A percentile compares a stretch with the other conserved stretches of the same genome.
Evolutionary conservation across 1,284 basidiomycete species (phyloP).

Genomic region (Apiotrichum gamsii): DNA sequence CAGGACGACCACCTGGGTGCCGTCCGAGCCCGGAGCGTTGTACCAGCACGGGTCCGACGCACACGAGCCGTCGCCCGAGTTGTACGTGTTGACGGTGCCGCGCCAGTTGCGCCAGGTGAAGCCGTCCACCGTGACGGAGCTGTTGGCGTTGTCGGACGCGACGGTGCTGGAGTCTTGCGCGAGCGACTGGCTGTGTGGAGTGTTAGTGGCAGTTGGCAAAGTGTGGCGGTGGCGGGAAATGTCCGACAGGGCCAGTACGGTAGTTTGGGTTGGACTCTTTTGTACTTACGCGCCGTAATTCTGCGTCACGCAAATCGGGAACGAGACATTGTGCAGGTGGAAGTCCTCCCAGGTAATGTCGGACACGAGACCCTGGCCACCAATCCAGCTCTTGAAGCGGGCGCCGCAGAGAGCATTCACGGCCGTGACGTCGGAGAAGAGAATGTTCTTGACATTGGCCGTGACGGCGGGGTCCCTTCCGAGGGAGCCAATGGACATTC

Average conservation of each 20-base stretch:
- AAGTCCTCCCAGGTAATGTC: conserved; percentile 53
- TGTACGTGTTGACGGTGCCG: conserved; percentile 48
- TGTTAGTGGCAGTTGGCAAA: too few relatives aligned
- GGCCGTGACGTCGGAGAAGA: conserved; percentile 25
- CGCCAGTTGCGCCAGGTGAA: conserved; percentile 46
- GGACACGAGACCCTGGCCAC: conserved; percentile 49
- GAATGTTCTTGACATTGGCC: conserved; percentile 22
- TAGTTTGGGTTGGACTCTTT: too few relatives aligned
- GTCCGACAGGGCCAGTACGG: too few relatives aligned
- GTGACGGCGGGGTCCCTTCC: conserved; percentile 47
- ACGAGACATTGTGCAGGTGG: conserved; percentile 38
- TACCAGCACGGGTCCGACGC: conserved; percentile 45
- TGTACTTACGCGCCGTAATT: conserved; percentile 42
- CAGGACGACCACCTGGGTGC: conserved; percentile 39
- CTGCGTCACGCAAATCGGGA: conserved; percentile 52
- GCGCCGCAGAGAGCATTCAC: conserved; percentile 51
- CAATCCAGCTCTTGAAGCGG: conserved; percentile 50
- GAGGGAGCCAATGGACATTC: conserved; percentile 51
- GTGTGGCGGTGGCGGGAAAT: too few relatives aligned
- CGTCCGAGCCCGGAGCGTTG: conserved; percentile 26
- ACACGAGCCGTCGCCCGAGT: conserved; percentile 42
- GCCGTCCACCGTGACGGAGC: conserved; percentile 23
- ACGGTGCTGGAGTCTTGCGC: too few relatives aligned
- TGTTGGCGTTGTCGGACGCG: conserved; percentile 5
- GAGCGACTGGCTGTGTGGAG: conserved; percentile 19